Base-by-base conservation (phyloP, 1,284 basidiomycete genomes). In the Baeospora myosura region DNA sequence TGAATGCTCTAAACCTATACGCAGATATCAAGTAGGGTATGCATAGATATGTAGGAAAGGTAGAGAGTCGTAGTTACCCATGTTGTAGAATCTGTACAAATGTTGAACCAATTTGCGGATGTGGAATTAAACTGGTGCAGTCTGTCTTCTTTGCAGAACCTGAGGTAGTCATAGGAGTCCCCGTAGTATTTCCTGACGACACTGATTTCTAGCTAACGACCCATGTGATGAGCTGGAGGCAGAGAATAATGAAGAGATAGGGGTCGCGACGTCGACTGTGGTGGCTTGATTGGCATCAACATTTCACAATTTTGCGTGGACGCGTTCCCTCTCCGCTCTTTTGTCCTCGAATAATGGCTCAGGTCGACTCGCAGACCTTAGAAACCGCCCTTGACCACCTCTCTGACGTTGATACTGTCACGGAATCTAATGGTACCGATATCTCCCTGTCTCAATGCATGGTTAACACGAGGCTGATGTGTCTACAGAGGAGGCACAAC, bases 1-100 rank as follows among this genome's bases (percentile, higher is more conserved):
- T 90, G 49, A 76, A 81, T 47, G 84, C 74, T 2, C 63, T 90
- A 51, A 90, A 90, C 57, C 51, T 89, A 52, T 78, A 78, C 53
- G 76, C 81, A 14, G 60, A 64, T 33, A 51, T 70, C 41, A 50
- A 56, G 41, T 71, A 55, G n/a, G n/a, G n/a, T n/a, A n/a, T n/a
- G n/a, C n/a, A n/a, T n/a, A n/a, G n/a, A n/a, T n/a, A n/a, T n/a
- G n/a, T n/a, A n/a, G n/a, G n/a, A n/a, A n/a, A n/a, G n/a, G n/a
- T n/a, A n/a, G n/a, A n/a, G n/a, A n/a, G n/a, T n/a, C n/a, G n/a
- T n/a, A n/a, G n/a, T n/a, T n/a, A n/a, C n/a, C n/a, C n/a, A n/a
- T n/a, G n/a, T n/a, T n/a, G n/a, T n/a, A n/a, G n/a, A n/a, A n/a
- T n/a, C n/a, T n/a, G n/a, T n/a, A n/a, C n/a, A n/a, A n/a, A n/a